These are phyloP conservation scores for Cyberlindnera xishuangbannaensis DNA, from an alignment of 805 yeast genomes.

Conservation along the genomic window DNA sequence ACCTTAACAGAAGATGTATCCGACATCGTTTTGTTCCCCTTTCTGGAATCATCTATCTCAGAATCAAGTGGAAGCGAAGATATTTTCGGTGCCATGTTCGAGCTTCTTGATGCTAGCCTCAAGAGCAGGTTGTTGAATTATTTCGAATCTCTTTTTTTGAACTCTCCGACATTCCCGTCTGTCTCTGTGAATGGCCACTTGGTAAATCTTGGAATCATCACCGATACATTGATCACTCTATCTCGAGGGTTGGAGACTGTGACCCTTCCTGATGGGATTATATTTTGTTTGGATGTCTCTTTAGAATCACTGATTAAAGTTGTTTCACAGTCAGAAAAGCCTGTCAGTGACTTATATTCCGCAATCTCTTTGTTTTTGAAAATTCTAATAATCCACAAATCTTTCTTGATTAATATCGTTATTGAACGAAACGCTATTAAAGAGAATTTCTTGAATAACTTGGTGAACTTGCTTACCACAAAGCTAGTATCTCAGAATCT, in stretches of 20 bases:
- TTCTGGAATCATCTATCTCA: slow-evolving; percentile 9
- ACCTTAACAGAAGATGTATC: slow-evolving; percentile 16
- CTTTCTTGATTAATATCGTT: slow-evolving; percentile 41
- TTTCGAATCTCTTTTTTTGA: slow-evolving; percentile 37
- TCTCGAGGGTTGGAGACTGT: slow-evolving; percentile 14
- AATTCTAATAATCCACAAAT: slow-evolving; percentile 53
- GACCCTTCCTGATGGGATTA: slow-evolving; percentile 30
- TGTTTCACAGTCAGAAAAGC: slow-evolving; percentile 16
- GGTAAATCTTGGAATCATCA: slow-evolving; percentile 11
- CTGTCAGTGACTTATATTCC: slow-evolving; percentile 12
- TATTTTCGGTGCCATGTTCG: slow-evolving; percentile 35
- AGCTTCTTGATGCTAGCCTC: slow-evolving; percentile 27
- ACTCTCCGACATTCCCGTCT: slow-evolving; percentile 35
- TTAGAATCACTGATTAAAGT: slow-evolving; percentile 31
- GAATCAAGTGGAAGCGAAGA: slow-evolving; percentile 3
- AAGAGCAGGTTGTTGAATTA: slow-evolving; percentile 30
- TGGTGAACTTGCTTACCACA: slow-evolving; percentile 41
- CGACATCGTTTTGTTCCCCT: slow-evolving; percentile 8
- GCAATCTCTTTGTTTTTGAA: slow-evolving; percentile 45
- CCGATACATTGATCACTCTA: slow-evolving; percentile 16
- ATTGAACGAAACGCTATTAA: slow-evolving; percentile 36
- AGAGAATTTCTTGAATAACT: slow-evolving; percentile 41
- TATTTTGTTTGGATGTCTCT: slow-evolving; percentile 35
- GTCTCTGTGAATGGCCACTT: slow-evolving; percentile 11
- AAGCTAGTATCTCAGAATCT: slow-evolving; percentile 38